A percentile compares a stretch with the other conserved stretches of the same genome.
These are phyloP conservation scores for Trichophyton simii DNA, from an alignment of 2,329 filamentous ascomycete genomes.

Conservation along the genomic window DNA sequence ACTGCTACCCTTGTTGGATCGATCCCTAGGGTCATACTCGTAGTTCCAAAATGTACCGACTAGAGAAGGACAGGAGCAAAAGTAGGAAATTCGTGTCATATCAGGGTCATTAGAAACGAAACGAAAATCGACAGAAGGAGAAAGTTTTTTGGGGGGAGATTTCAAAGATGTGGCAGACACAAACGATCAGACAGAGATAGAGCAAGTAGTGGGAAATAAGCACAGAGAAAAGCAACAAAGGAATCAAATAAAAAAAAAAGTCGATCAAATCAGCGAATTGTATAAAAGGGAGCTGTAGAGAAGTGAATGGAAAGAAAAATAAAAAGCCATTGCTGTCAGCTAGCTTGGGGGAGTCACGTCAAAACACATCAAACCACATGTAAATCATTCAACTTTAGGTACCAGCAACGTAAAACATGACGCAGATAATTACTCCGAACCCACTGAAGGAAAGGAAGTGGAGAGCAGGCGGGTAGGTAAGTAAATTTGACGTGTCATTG, in stretches of 20 bases:
- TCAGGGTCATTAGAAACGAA: conserved; percentile 5
- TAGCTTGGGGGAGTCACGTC: background rate
- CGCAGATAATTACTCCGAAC: conserved; percentile 2
- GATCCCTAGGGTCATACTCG: background rate
- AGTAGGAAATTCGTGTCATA: conserved; percentile 7
- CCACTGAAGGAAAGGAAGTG: background rate
- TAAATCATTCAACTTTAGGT: background rate
- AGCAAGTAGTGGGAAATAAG: too few relatives aligned
- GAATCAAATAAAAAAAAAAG: background rate
- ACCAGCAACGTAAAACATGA: background rate
- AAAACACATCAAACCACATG: conserved; percentile 1
- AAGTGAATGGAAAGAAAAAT: background rate
- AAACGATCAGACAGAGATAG: background rate
- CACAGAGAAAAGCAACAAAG: background rate
- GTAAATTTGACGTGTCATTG: background rate
- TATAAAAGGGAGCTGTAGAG: background rate
- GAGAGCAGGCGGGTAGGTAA: too few relatives aligned
- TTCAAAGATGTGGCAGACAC: background rate
- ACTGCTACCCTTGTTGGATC: conserved; percentile 1
- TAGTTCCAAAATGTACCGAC: conserved; percentile 1
- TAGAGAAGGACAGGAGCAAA: conserved; percentile 3
- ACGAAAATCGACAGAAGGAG: background rate
- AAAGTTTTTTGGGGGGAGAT: conserved; percentile 5
- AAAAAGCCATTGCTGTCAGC: background rate
- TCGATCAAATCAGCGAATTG: background rate